Evolutionary conservation across 2,329 filamentous ascomycete genomes (phyloP), one percentile per base, ranked within the genome.

Genomic region (Colletotrichum paranaense): DNA sequence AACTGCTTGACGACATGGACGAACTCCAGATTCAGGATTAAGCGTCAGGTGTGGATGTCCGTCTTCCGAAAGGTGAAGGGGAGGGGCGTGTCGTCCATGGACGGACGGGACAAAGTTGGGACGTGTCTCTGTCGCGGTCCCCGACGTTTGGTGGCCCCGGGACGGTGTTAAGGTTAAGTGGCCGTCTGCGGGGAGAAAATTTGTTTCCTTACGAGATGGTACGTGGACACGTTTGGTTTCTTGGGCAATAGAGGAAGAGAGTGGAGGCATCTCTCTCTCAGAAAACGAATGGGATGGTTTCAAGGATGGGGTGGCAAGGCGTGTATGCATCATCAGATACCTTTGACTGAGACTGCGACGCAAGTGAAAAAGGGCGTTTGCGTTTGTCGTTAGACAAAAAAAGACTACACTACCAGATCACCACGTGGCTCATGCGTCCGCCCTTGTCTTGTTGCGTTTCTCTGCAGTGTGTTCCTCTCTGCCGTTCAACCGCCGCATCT

Each of bases 1-100:
- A 95, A 82, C 83, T 98, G 80, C 87, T 98, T 79, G 95, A 98
- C 81, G 95, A 98, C 82, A 95, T 98, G 86, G 95, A 97, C 80
- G 95, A 98, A 79, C 90, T 98, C 81, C 92, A 89, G 58, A 91
- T 97, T 85, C 84, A 90, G 75, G 91, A 93, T 70, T 75, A 71
- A 64, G 58, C 14, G 14, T 3, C 32, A 35, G 32, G 32, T 12
- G 9, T n/a, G 42, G 1, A 7, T 35, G n/a, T 22, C 14, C 11
- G 26, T 49, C 5, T 24, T 22, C n/a, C 35, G 12, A 38, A 32
- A n/a, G 38, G 38, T 12, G 42, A 46, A 9, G 12, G 24, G 32
- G 4, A 62, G 42, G 46, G 24, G 42, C 14, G n/a, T 63, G 30
- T 26, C 11, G 28, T 32, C 46, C 55, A 22, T 72, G 24, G 30